phyloP scores from a whole-genome alignment of 352 stramenopile genomes.

The Phytophthora sojae region DNA sequence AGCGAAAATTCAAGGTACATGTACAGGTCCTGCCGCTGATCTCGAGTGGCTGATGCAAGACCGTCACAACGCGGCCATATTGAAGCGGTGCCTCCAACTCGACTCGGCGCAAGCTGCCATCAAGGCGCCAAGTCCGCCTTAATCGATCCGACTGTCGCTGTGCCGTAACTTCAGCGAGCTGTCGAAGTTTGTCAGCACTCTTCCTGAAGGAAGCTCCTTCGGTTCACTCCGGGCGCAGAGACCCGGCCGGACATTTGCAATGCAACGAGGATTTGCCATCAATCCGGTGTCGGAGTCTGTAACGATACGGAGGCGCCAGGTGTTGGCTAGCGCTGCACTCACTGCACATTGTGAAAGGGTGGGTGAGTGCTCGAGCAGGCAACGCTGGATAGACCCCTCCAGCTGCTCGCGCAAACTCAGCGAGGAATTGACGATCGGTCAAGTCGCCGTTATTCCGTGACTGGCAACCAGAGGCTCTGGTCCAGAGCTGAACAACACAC shows the following conservation, averaged over 20 bases:
- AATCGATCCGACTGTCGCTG: constrained; percentile 1
- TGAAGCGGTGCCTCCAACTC: constrained; percentile 33
- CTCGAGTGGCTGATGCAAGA: constrained; percentile 40
- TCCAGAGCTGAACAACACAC: constrained; percentile 3
- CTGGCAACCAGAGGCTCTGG: constrained; percentile 25
- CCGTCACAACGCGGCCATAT: constrained; percentile 34
- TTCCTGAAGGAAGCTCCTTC: constrained; percentile 1
- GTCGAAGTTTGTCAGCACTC: background rate
- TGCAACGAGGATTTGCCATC: constrained; percentile 17
- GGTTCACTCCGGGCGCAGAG: constrained; percentile 10
- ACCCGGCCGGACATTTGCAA: constrained; percentile 11
- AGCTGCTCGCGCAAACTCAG: constrained; percentile 31
- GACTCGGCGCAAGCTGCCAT: background rate
- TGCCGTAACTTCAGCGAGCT: constrained; percentile 8
- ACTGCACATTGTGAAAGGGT: constrained; percentile 4
- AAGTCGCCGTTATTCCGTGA: constrained; percentile 33
- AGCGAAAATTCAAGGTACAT: constrained; percentile 14
- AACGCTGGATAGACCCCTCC: constrained; percentile 23
- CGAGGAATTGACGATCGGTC: constrained; percentile 31
- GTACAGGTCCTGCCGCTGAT: background rate
- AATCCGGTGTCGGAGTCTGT: constrained; percentile 8
- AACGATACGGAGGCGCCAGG: constrained; percentile 21
- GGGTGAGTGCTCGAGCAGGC: constrained; percentile 16
- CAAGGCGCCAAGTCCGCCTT: background rate
- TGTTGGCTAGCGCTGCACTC: constrained; percentile 9